Evolutionary conservation across 208 protist genomes (phyloP).

Genomic region (Trypanosoma caninum): DNA sequence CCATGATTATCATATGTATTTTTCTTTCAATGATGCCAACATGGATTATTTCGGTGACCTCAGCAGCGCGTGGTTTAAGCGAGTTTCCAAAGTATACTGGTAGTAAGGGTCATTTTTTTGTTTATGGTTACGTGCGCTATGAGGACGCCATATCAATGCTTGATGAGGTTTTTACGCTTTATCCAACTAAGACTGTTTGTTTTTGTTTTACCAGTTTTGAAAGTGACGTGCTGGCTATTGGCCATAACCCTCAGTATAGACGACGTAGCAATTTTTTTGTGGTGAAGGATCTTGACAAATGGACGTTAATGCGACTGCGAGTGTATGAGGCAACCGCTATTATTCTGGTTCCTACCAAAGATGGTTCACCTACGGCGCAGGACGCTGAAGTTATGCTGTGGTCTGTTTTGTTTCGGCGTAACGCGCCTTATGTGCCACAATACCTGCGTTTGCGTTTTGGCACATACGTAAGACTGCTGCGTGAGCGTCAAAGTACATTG

Average conservation of each 20-base stretch:
- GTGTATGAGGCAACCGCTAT: slow-evolving; percentile 57
- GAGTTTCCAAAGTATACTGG: slow-evolving; percentile 70
- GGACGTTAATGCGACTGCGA: slow-evolving; percentile 60
- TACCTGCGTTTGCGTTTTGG: slow-evolving; percentile 83
- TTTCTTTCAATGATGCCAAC: slow-evolving; percentile 84
- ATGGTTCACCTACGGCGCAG: slow-evolving; percentile 62
- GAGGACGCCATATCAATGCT: slow-evolving; percentile 77
- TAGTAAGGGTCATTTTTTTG: slow-evolving; percentile 69
- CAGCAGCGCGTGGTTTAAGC: slow-evolving; percentile 52
- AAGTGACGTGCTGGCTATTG: slow-evolving; percentile 61
- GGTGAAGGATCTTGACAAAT: slow-evolving; percentile 54
- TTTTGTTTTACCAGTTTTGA: slow-evolving; percentile 79
- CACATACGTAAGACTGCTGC: slow-evolving; percentile 63
- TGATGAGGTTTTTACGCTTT: slow-evolving; percentile 81
- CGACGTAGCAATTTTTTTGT: slow-evolving; percentile 71
- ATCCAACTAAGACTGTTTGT: slow-evolving; percentile 82
- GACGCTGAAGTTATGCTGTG: slow-evolving; percentile 86
- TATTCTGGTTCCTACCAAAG: slow-evolving; percentile 68
- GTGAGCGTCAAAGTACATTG: slow-evolving; percentile 48
- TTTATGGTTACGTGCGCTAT: slow-evolving; percentile 66
- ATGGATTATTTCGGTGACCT: slow-evolving; percentile 70
- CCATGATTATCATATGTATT: slow-evolving; percentile 77
- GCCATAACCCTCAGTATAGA: slow-evolving; percentile 74
- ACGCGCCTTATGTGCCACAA: slow-evolving; percentile 67
- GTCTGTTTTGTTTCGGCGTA: slow-evolving; percentile 75